phyloP scores from a whole-genome alignment of 2,329 filamentous ascomycete species.

The Bertia moriformis region DNA sequence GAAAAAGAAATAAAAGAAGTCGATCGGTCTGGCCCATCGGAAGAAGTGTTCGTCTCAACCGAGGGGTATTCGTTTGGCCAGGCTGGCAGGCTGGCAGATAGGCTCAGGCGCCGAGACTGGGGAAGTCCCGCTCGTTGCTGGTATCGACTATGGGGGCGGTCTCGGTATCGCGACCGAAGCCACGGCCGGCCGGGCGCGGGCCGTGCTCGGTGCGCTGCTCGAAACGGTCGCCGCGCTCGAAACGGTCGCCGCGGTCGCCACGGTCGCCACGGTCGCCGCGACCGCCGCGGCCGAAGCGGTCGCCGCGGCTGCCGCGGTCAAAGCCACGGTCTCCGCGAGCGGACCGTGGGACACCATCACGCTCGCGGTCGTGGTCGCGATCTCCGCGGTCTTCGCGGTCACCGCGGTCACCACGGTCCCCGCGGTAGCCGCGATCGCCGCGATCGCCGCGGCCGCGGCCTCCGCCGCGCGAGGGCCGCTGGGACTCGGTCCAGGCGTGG shows the following conservation, averaged over 20 bases:
- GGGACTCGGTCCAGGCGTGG: too few relatives aligned
- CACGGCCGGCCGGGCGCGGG: slow-evolving; percentile 3
- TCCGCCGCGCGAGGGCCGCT: too few relatives aligned
- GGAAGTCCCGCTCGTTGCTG: not conserved
- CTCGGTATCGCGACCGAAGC: not conserved
- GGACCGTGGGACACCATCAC: slow-evolving; percentile 36
- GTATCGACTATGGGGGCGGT: too few relatives aligned
- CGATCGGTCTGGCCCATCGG: too few relatives aligned
- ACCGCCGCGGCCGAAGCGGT: slow-evolving; percentile 31
- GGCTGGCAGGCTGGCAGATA: too few relatives aligned
- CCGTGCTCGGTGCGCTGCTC: not conserved
- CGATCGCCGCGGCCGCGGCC: too few relatives aligned
- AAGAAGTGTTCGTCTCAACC: too few relatives aligned
- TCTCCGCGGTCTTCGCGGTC: slow-evolving; percentile 79
- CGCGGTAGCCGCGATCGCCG: too few relatives aligned
- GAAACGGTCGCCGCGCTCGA: slow-evolving; percentile 10
- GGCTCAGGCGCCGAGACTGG: not conserved
- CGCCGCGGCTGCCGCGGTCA: slow-evolving; percentile 32
- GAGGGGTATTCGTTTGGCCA: too few relatives aligned
- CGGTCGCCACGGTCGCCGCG: slow-evolving; percentile 33
- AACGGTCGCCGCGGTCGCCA: slow-evolving; percentile 28
- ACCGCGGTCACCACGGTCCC: too few relatives aligned
- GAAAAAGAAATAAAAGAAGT: too few relatives aligned
- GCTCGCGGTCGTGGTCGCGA: slow-evolving; percentile 58
- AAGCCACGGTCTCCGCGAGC: slow-evolving; percentile 32